A percentile compares a stretch with the other conserved stretches of the same genome.
Evolutionary conservation across 2,329 filamentous ascomycete species (phyloP).

Genomic region (Aquanectria penicillioides): DNA sequence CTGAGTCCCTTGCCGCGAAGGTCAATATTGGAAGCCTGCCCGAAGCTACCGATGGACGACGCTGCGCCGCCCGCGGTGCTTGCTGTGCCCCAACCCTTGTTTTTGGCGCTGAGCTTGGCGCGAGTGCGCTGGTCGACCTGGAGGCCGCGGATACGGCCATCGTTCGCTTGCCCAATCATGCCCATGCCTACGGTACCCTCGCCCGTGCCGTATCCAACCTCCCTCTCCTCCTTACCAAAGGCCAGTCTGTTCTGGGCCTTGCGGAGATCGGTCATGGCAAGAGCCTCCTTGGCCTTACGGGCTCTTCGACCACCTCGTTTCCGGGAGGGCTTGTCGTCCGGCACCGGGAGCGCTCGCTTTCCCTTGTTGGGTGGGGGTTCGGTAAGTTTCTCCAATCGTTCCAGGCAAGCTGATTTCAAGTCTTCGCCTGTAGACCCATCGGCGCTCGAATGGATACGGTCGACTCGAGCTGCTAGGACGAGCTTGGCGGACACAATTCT

Average conservation of each 20-base stretch:
- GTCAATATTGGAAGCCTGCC: conserved; percentile 72
- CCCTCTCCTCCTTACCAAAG: conserved; percentile 94
- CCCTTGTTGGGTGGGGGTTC: conserved; percentile 92
- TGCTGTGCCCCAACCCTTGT: conserved; percentile 90
- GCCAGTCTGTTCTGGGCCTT: conserved; percentile 97
- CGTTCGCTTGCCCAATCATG: conserved; percentile 91
- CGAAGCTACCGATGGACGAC: conserved; percentile 85
- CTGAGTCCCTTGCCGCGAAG: conserved; percentile 83
- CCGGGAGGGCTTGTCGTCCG: conserved; percentile 92
- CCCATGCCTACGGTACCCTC: conserved; percentile 89
- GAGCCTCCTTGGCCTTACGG: conserved; percentile 94
- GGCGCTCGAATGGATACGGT: conserved; percentile 82
- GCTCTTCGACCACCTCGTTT: conserved; percentile 93
- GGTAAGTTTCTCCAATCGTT: conserved; percentile 90
- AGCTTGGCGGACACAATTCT: conserved; percentile 94
- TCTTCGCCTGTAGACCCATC: conserved; percentile 87
- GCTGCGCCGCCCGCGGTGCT: conserved; percentile 73
- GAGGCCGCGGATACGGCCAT: conserved; percentile 86
- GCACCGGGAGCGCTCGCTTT: conserved; percentile 84
- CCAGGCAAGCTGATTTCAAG: conserved; percentile 82
- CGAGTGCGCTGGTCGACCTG: conserved; percentile 94
- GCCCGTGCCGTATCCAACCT: conserved; percentile 89
- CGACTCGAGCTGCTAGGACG: conserved; percentile 90
- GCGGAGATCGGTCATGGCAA: conserved; percentile 94
- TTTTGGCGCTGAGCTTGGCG: conserved; percentile 93